Evolutionary conservation across 2,329 filamentous ascomycete genomes (phyloP).

Genomic region (Waltergamsia citrina): DNA sequence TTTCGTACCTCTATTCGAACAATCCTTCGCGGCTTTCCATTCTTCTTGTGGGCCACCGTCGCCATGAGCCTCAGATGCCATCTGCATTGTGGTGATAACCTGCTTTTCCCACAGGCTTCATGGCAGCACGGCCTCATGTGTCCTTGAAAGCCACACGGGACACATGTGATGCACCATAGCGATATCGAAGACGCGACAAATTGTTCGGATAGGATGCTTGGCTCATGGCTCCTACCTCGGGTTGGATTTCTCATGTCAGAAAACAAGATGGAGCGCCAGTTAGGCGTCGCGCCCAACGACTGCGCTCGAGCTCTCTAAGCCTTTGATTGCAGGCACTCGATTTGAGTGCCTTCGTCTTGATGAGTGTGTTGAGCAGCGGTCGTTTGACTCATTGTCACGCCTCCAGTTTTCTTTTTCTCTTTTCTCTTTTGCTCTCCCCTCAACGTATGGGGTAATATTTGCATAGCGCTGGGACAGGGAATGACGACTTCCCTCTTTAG

Average conservation of each 20-base stretch:
- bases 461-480: conserved; percentile 13
- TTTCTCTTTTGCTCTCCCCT: conserved; percentile 8
- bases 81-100: background rate
- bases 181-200: conserved; percentile 8
- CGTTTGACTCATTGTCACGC: conserved; percentile 4
- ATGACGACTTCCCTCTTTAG: no score
- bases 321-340: no score
- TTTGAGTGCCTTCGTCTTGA: conserved; percentile 1
- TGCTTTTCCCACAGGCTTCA: no score
- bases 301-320: no score
- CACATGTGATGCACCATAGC: no score
- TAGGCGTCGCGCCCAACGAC: no score
- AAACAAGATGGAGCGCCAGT: no score
- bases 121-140: no score
- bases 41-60: conserved; percentile 35
- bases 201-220: no score
- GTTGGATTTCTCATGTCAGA: no score
- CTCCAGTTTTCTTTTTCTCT: conserved; percentile 10
- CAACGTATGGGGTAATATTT: conserved; percentile 6
- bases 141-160: no score
- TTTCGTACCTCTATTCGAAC: conserved; percentile 36
- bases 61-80: conserved; percentile 7
- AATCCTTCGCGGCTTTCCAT: conserved; percentile 38
- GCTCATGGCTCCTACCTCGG: no score
- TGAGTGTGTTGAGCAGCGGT: background rate